Evolutionary conservation across 2,329 filamentous ascomycete species (phyloP).

Genomic region (Pezicula carpinea): DNA sequence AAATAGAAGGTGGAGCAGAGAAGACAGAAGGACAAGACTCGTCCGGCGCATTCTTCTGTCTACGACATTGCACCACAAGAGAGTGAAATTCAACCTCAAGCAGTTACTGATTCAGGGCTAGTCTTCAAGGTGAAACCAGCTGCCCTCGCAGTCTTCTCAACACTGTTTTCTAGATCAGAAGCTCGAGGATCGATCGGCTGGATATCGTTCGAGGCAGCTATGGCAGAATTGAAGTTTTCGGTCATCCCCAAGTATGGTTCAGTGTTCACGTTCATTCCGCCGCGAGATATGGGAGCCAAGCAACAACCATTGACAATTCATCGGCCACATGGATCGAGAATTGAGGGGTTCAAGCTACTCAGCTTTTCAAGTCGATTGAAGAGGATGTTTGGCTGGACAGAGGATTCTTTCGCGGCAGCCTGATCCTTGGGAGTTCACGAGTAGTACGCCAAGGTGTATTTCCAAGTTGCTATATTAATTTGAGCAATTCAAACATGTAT

Average conservation of each 20-base stretch:
- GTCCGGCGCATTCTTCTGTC: constrained; percentile 31
- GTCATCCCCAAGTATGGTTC: constrained; percentile 37
- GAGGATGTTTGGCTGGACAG: not conserved
- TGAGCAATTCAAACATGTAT: too few species aligned
- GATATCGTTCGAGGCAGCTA: constrained; percentile 34
- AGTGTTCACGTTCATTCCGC: constrained; percentile 26
- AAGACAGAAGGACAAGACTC: constrained; percentile 40
- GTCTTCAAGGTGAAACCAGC: constrained; percentile 34
- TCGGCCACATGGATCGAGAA: not conserved
- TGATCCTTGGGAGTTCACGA: too few species aligned
- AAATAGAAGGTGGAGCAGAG: constrained; percentile 30
- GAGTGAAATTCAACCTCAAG: not conserved
- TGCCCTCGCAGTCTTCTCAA: constrained; percentile 34
- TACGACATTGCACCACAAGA: constrained; percentile 26
- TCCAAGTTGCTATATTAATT: too few species aligned
- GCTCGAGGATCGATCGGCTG: constrained; percentile 15
- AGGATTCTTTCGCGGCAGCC: not conserved
- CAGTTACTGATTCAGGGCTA: not conserved
- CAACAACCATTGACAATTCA: not conserved
- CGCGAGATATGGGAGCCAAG: not conserved
- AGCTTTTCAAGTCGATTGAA: not conserved
- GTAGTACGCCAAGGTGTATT: too few species aligned
- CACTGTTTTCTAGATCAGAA: constrained; percentile 20
- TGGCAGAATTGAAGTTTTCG: constrained; percentile 38
- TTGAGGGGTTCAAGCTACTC: not conserved